Evolutionary conservation across 2,329 filamentous ascomycete species (phyloP), one percentile per base, ranked within the genome.

Genomic region (Paracoccidioides brasiliensis): DNA sequence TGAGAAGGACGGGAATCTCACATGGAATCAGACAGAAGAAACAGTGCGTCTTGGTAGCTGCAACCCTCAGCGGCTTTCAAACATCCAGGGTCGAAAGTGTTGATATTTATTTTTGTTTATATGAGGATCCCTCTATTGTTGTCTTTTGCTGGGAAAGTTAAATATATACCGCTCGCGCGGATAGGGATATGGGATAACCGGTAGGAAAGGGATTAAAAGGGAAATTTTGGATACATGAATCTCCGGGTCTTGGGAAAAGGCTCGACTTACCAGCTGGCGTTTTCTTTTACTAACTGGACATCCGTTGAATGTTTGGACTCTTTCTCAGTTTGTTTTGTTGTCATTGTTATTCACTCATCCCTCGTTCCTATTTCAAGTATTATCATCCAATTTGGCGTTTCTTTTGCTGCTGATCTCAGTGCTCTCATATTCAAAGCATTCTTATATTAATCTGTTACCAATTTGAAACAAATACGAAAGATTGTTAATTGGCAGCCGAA

Each of bases 151-250:
- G n/a, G 45, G 35, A 52, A 49, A 38, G 55, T 59, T 57, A 54
- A 57, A 44, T 40, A 55, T 56, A 50, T 53, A 57, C 59, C 59
- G 59, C 59, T 57, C 59, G 54, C 57, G 59, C 59, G 59, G 59
- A 56, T 53, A 49, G 58, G 54, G 56, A 58, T 55, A 22, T 30
- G 46, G 48, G 58, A 59, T 14, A 53, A 56, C 59, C 54, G 51
- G 59, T 45, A 30, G 9, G 49, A 52, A 30, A 52, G 32, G 15
- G 35, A 30, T 28, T 41, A 52, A 14, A 59, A 40, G 56, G 57
- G 22, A 41, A 41, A 22, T 22, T 33, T 37, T 52, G 49, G 49
- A 15, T 41, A 38, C 37, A 41, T 28, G 10, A 32, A 32, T 22
- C 49, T 22, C 49, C 30, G 43, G 40, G 35, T n/a, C 37, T 32